A percentile compares a stretch with the other conserved stretches of the same genome.
phyloP scores from a whole-genome alignment of 202 grass and related monocot genomes.

The Schoenoplectus triqueter region DNA sequence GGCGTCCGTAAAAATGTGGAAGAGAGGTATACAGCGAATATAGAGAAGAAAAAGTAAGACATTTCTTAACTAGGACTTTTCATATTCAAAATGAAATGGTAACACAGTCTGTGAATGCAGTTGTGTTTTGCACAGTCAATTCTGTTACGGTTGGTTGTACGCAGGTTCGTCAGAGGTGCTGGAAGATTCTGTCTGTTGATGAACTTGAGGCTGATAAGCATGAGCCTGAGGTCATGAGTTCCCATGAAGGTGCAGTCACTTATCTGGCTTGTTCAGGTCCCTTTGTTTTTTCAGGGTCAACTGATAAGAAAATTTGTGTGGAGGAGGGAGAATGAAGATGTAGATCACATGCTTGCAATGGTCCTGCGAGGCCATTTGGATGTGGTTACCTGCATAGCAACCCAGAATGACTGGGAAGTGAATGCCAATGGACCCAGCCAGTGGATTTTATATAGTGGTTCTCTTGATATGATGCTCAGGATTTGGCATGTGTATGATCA shows the following conservation, averaged over 20 bases:
- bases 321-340: constrained; percentile 5
- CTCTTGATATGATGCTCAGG: constrained; percentile 47
- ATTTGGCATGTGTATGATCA: constrained; percentile 45
- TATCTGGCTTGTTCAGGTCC: constrained; percentile 36
- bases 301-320: constrained; percentile 46
- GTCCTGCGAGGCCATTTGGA: constrained; percentile 43
- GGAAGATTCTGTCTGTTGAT: too few species aligned
- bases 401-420: not conserved
- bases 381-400: constrained; percentile 41
- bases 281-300: constrained; percentile 44
- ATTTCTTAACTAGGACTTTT: too few species aligned
- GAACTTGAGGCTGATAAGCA: not conserved
- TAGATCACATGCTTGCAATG: constrained; percentile 4
- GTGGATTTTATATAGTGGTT: constrained; percentile 47
- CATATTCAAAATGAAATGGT: too few species aligned
- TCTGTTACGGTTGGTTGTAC: too few species aligned
- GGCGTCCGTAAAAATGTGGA: too few species aligned
- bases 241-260: constrained; percentile 39
- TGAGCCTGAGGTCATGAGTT: constrained; percentile 29
- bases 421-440: too few species aligned
- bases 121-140: too few species aligned
- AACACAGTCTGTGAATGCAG: too few species aligned
- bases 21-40: too few species aligned
- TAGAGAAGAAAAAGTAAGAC: not conserved
- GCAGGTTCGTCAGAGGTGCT: too few species aligned